Conservation (phyloP, 257 asterid species). For the Fraxinus pennsylvanica region DNA sequence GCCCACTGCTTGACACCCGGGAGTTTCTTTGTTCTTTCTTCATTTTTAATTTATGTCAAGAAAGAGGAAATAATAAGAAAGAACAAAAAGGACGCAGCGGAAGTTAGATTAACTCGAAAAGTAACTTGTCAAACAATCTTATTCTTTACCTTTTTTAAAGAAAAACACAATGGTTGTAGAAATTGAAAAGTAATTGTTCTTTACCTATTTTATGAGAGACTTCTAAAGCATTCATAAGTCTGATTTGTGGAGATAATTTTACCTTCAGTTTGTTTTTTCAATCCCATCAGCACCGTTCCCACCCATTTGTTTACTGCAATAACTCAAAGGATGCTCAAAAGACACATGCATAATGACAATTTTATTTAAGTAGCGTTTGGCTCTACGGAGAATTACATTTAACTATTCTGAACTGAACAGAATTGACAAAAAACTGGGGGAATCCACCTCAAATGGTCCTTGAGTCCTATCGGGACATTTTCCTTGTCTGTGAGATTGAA, state of each 20-base stretch:
- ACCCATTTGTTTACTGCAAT: no score
- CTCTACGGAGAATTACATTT: no score
- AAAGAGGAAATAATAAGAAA: not conserved
- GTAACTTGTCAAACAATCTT: not conserved
- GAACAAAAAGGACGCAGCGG: not conserved
- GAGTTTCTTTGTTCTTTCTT: not conserved
- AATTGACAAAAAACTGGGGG: no score
- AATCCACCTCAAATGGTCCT: no score
- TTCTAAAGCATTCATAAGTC: not conserved
- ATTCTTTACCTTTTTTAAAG: not conserved
- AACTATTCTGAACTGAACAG: no score
- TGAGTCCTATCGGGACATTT: no score
- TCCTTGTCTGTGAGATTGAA: no score
- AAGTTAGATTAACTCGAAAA: not conserved
- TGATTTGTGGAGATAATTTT: not conserved
- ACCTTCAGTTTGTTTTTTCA: not conserved
- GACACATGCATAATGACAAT: no score
- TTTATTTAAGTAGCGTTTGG: no score
- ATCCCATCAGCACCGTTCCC: no score
- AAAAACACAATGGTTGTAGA: not conserved
- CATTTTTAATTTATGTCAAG: not conserved
- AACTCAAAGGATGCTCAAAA: no score
- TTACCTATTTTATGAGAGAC: not conserved
- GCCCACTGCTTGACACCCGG: not conserved
- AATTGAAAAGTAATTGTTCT: not conserved